phyloP scores from a whole-genome alignment of 176 grass and related monocot genomes.

The Oryza officinalis region DNA sequence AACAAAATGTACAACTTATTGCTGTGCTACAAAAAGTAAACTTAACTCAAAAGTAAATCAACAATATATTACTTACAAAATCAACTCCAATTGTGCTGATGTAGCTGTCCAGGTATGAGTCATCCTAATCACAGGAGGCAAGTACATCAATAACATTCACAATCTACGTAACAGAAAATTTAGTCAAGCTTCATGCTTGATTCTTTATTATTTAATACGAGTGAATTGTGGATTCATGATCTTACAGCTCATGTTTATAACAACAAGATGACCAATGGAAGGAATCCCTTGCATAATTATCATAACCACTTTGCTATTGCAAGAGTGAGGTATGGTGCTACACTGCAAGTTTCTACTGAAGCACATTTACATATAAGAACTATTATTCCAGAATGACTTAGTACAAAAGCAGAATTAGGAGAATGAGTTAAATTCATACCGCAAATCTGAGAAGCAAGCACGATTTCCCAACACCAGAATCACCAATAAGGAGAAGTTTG shows the following conservation, averaged over 20 bases:
- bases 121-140: slow-evolving; percentile 54
- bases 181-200: not conserved
- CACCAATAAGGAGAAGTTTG: slow-evolving; percentile 70
- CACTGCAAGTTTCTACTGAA: not conserved
- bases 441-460: slow-evolving; percentile 72
- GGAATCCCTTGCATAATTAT: not conserved
- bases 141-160: slow-evolving; percentile 10
- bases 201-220: not conserved
- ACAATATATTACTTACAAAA: slow-evolving; percentile 53
- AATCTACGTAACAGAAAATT: not conserved
- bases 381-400: not conserved
- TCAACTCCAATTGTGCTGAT: slow-evolving; percentile 92
- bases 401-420: not conserved
- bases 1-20: slow-evolving; percentile 29
- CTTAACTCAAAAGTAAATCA: not conserved
- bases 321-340: not conserved
- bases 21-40: not conserved
- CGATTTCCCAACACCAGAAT: slow-evolving; percentile 72
- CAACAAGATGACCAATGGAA: not conserved
- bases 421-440: slow-evolving; percentile 10
- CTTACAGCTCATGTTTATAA: not conserved
- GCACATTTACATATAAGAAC: not conserved
- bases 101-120: slow-evolving; percentile 86
- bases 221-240: not conserved
- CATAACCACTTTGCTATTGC: not conserved